Evolutionary conservation across 1,139 yeast species (phyloP), one percentile per base, ranked within the genome.

Genomic region (Taphrina pruni): DNA sequence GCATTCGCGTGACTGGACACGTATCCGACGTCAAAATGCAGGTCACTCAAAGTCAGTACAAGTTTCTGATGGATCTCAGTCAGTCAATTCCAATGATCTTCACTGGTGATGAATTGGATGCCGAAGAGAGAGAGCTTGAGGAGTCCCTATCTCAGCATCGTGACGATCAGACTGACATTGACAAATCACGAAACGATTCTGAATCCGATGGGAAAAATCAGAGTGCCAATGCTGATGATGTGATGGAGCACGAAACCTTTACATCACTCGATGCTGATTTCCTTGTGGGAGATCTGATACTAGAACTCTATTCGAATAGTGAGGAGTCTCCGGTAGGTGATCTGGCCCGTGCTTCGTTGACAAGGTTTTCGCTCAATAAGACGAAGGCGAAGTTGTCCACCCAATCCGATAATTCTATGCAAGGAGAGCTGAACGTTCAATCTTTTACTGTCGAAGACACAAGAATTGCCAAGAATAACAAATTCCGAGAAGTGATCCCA

Each of bases 401-500:
- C 79, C 82, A 80, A 54, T 82, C 86, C 46, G 85, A 86, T 73
- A 83, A 87, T 0, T 85, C 86, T 55, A 84, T 86, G 71, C 83
- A 81, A 6, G 84, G 93, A 0, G 87, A 87, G 69, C 76, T 92
- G 17, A 86, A 85, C 61, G 82, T 92, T 39, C 85, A 86, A 52
- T 87, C 97, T 0, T 89, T 95, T 75, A 86, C 88, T 1, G 90
- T 93, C 0, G 85, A 85, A 70, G 99, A 94, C 78, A 85, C 87
- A 2, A 83, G 99, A 73, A 76, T 79, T 43, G 79, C 80, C 11
- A 85, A 84, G 39, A 85, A 83, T 20, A 93, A 90, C 78, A 85
- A 85, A 75, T 94, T 90, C 77, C 84, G 88, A 0, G 89, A 92
- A 72, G 86, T 94, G 46, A 88, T 95, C 60, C 98, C 98, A 0